Evolutionary conservation across 495 filamentous ascomycete genomes (phyloP).

Genomic region (Penicillium verhagenii): DNA sequence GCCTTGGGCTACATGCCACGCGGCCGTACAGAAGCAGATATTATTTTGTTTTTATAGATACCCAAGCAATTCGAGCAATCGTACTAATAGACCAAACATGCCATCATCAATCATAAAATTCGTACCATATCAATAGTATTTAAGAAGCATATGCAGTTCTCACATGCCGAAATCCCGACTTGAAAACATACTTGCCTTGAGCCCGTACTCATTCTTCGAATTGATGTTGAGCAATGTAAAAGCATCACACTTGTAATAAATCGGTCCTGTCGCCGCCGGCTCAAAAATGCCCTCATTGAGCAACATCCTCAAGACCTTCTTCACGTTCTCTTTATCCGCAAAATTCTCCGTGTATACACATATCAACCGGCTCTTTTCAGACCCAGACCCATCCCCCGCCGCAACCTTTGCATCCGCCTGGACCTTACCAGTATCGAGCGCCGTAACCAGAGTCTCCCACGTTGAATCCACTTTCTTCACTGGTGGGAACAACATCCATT

Average conservation of each 20-base stretch:
- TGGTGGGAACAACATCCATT: conserved; percentile 82
- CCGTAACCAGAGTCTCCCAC: conserved; percentile 64
- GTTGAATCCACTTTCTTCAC: conserved; percentile 53
- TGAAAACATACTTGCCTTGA: conserved; percentile 56
- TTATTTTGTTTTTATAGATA: conserved; percentile 5
- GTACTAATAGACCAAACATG: background rate
- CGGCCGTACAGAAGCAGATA: background rate
- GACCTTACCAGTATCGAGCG: conserved; percentile 61
- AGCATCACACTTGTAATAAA: conserved; percentile 84
- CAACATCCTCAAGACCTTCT: conserved; percentile 60
- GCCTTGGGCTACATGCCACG: background rate
- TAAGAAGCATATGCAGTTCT: too few species aligned
- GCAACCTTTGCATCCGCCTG: conserved; percentile 71
- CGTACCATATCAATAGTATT: background rate
- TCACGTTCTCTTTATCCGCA: conserved; percentile 63
- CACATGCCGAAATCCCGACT: conserved; percentile 34
- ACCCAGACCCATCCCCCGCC: conserved; percentile 41
- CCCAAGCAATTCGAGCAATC: conserved; percentile 6
- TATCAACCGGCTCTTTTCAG: conserved; percentile 51
- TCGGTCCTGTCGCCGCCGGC: conserved; percentile 37
- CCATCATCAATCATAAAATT: conserved; percentile 1
- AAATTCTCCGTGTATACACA: conserved; percentile 79
- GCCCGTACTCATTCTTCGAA: conserved; percentile 62
- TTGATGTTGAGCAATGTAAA: conserved; percentile 71
- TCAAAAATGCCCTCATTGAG: conserved; percentile 58